Evolutionary conservation across 2,329 filamentous ascomycete species (phyloP).

Genomic region (Aurifilum marmelostoma): DNA sequence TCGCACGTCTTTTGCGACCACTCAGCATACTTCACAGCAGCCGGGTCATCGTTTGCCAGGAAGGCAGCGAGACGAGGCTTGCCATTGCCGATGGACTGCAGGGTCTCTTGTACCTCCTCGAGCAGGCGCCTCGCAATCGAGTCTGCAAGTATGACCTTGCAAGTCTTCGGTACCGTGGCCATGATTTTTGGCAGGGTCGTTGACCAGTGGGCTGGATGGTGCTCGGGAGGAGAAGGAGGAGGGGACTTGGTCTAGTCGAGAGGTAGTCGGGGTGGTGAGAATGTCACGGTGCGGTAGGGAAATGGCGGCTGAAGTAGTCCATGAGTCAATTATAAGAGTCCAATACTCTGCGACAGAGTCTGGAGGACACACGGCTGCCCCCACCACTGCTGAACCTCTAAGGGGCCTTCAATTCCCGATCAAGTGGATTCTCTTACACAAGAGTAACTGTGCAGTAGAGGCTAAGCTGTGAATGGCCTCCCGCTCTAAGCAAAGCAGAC

Average conservation of each 20-base stretch:
- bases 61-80: slow-evolving; percentile 81
- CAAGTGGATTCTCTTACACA: slow-evolving; percentile 28
- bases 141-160: slow-evolving; percentile 91
- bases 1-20: slow-evolving; percentile 96
- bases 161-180: slow-evolving; percentile 64
- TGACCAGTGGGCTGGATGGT: slow-evolving; percentile 16
- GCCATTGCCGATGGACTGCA: slow-evolving; percentile 37
- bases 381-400: slow-evolving; percentile 12
- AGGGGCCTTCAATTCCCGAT: slow-evolving; percentile 7
- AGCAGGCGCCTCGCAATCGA: slow-evolving; percentile 84
- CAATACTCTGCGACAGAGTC: slow-evolving; percentile 15
- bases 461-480: slow-evolving; percentile 11
- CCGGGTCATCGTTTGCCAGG: slow-evolving; percentile 88
- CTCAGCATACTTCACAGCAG: slow-evolving; percentile 90
- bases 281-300: neutral
- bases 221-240: neutral
- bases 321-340: slow-evolving; percentile 13
- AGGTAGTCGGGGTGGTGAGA: neutral
- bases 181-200: slow-evolving; percentile 36
- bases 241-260: neutral
- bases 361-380: slow-evolving; percentile 14
- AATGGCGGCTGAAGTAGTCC: slow-evolving; percentile 5
- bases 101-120: slow-evolving; percentile 65
- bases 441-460: slow-evolving; percentile 7
- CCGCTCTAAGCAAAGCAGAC: neutral